Conservation (phyloP, 1,284 basidiomycete species). For the Mrakiaceae sp. region DNA sequence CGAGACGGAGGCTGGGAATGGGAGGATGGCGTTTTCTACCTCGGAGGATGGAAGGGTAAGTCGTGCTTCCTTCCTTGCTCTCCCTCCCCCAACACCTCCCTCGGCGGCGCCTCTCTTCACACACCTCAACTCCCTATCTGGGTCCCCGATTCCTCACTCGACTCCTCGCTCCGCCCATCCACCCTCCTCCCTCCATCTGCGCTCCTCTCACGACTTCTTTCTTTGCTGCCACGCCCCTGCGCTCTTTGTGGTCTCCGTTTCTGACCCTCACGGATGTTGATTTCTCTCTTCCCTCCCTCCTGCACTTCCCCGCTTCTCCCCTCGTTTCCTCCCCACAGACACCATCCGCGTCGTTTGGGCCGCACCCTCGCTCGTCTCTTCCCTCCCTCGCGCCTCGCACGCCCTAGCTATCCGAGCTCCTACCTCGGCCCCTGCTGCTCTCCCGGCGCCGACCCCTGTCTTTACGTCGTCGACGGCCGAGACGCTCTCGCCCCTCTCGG, state of each 20-base stretch:
- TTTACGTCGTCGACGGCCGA: not conserved
- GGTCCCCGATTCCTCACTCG: too few species aligned
- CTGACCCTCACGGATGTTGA: too few species aligned
- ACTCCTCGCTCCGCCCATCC: too few species aligned
- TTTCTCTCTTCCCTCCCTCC: too few species aligned
- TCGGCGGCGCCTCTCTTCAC: not conserved
- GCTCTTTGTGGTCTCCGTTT: too few species aligned
- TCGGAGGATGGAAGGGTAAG: constrained; percentile 17
- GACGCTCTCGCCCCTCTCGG: not conserved
- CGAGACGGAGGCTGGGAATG: constrained; percentile 16
- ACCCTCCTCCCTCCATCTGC: too few species aligned
- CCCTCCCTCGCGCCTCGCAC: constrained; percentile 12
- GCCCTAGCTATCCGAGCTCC: constrained; percentile 14
- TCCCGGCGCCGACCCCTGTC: not conserved
- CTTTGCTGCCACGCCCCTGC: too few species aligned
- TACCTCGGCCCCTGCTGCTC: not conserved
- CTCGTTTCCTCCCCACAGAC: not conserved
- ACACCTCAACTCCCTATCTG: too few species aligned
- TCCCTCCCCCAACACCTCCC: not conserved
- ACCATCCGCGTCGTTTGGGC: constrained; percentile 10
- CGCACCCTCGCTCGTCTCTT: not conserved
- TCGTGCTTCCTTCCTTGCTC: not conserved
- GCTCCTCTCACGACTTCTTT: too few species aligned
- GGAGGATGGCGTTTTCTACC: constrained; percentile 16
- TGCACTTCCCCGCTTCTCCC: not conserved